Evolutionary conservation across 257 asterid species (phyloP).

Genomic region (Nicotiana tomentosiformis): DNA sequence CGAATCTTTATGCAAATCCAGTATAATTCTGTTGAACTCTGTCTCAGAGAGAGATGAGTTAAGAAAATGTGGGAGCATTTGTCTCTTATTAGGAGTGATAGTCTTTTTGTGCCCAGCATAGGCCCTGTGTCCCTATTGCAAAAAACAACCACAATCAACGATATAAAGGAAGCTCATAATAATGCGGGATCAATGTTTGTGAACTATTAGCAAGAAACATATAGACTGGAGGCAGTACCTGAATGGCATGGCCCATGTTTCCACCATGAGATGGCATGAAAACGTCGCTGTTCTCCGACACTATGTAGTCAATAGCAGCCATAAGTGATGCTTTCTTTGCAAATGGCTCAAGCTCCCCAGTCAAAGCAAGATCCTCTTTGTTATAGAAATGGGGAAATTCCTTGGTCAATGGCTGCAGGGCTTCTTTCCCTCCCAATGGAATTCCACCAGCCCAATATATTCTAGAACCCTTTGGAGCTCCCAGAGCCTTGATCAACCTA

Average conservation of each 20-base stretch:
- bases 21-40: constrained; percentile 53
- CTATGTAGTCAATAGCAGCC: constrained; percentile 79
- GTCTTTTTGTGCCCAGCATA: constrained; percentile 88
- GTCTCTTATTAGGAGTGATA: constrained; percentile 82
- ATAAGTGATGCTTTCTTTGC: constrained; percentile 55
- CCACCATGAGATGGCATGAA: constrained; percentile 99
- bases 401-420: not conserved
- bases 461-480: not conserved
- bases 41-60: constrained; percentile 51
- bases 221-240: constrained; percentile 34
- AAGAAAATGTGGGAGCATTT: constrained; percentile 67
- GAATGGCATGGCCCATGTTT: constrained; percentile 88
- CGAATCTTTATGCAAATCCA: constrained; percentile 62
- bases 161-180: not conserved
- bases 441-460: not conserved
- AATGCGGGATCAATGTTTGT: not conserved
- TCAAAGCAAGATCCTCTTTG: not conserved
- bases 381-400: not conserved
- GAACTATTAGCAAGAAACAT: not conserved
- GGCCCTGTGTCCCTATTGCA: constrained; percentile 74
- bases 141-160: not conserved
- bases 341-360: constrained; percentile 62
- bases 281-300: constrained; percentile 74
- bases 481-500: constrained; percentile 61
- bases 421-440: not conserved